Conservation (phyloP, 352 stramenopile genomes). For the Globisporangium spiculum region DNA sequence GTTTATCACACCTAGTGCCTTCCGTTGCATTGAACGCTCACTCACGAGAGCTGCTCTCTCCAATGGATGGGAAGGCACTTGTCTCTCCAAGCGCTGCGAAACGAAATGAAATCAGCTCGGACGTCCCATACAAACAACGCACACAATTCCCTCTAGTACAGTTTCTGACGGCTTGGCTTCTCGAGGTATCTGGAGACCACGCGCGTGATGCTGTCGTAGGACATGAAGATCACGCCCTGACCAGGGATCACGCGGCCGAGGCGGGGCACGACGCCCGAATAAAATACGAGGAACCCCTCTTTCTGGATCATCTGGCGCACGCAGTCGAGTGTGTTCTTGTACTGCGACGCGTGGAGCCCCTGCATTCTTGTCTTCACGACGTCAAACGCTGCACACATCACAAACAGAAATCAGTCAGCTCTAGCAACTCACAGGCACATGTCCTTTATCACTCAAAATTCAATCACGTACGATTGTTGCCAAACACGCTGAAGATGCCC, state of each 20-base stretch:
- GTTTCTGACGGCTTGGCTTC: slow-evolving; percentile 11
- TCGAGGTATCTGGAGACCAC: slow-evolving; percentile 57
- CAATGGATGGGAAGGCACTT: not conserved
- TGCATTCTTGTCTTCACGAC: slow-evolving; percentile 91
- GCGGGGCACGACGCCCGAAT: slow-evolving; percentile 90
- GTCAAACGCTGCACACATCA: slow-evolving; percentile 60
- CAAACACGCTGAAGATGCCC: slow-evolving; percentile 95
- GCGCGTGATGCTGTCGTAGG: slow-evolving; percentile 79
- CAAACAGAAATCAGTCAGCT: slow-evolving; percentile 1
- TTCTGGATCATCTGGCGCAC: slow-evolving; percentile 72
- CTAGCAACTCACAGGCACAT: not conserved
- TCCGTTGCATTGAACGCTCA: not conserved
- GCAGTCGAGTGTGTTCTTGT: slow-evolving; percentile 84
- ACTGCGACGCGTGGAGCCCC: slow-evolving; percentile 73
- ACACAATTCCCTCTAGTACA: slow-evolving; percentile 2
- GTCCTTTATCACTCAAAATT: not conserved
- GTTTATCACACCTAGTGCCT: not conserved
- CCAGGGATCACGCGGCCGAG: slow-evolving; percentile 94
- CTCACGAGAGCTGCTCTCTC: not conserved
- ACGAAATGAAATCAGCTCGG: not conserved
- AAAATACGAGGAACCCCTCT: slow-evolving; percentile 88
- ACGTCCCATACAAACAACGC: not conserved
- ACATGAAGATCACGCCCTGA: slow-evolving; percentile 98
- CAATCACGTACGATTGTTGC: slow-evolving; percentile 92
- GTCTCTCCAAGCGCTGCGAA: not conserved